Base-by-base conservation (phyloP, 768 basidiomycete species). In the Cubamyces lactineus region DNA sequence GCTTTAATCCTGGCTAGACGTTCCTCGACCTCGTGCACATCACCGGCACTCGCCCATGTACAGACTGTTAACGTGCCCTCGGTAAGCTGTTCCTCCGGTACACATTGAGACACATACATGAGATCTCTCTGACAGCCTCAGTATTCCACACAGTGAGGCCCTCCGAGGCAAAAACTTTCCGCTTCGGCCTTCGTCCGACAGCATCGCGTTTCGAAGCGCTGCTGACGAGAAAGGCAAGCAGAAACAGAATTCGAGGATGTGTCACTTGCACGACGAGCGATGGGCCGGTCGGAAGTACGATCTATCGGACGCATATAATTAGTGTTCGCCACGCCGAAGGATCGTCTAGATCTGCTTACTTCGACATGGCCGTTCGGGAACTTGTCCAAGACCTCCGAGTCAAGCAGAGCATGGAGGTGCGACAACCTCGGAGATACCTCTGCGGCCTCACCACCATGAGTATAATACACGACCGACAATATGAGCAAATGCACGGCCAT, bases 111-210 rank as follows among this genome's bases (percentile, higher is more conserved):
- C 13, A 78, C 81, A 24, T 57, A 82, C 80, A 68, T 23, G 69
- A 63, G 2, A 79, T 66, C 59, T 80, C 78, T 59, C 75, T 80
- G 52, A 67, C 71, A 51, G 77, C 68, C 68, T 83, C 86, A 57
- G 77, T 79, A 56, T 83, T 81, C 60, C 81, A 76, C 21, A 81
- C 72, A 21, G 76, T 71, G 7, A 89, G 52, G 0, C 89, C 91
- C 63, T 89, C 89, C 6, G 72, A 72, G 0, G 88, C 85, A 74
- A 91, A 93, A 0, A 89, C 75, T 49, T 83, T 86, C 61, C 87
- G 80, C 75, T 87, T 89, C 3, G 91, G 91, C 55, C 84, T 87
- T 24, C 88, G 79, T 42, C 90, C 92, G 0, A 88, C 83, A 0
- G 86, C 82, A 67, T 93, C 90, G 15, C 88, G 83, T 67, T 91